Base-by-base conservation (phyloP, 2,329 filamentous ascomycete species). In the Lachnellula hyalina region DNA sequence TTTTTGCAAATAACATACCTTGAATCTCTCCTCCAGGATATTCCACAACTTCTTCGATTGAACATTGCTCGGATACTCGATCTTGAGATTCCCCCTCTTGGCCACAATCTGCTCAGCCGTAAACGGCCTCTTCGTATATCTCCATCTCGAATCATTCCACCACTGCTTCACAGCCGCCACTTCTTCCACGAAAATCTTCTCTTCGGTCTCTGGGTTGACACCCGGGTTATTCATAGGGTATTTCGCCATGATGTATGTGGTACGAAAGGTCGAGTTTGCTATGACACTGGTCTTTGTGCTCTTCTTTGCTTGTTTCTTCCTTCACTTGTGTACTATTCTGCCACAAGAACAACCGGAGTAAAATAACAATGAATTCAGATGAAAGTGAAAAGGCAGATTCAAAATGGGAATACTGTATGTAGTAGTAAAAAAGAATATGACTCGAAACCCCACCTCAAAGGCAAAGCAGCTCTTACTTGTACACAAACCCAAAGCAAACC, bases 21-120 rank as follows among this genome's bases (percentile, higher is more conserved):
- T 78, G 79, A 94, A 99, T 63, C 91, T 86, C 38, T 79, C 75
- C 77, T 99, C 94, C 36, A 99, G 78, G 59, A 92, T 92, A 41
- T 81, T 80, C 92, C 92, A 99, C 50, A 97, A 80, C 83, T 99
- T 99, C 82, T 96, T 96, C 47, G 89, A 82, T 75, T 92, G 86
- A 17, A 77, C 77, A 72, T 95, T 96, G 76, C 92, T 94, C 19
- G 94, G 87, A 71, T 97, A 97, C 60, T 95, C 82, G 65, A 97
- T 87, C 74, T 87, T 90, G 66, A 99, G 77, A 68, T 88, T 92
- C 55, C 94, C 94, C 69, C 94, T 82, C 83, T 99, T 99, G 51
- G 89, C 86, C 61, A 96, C 94, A 69, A 99, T 97, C 76, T 96
- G 89, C 79, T 97, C 94, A 34, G 94, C 91, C 4, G 92, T 96